Conservation (phyloP, 139 green algal species). For the Axilococcus clingmanii region DNA sequence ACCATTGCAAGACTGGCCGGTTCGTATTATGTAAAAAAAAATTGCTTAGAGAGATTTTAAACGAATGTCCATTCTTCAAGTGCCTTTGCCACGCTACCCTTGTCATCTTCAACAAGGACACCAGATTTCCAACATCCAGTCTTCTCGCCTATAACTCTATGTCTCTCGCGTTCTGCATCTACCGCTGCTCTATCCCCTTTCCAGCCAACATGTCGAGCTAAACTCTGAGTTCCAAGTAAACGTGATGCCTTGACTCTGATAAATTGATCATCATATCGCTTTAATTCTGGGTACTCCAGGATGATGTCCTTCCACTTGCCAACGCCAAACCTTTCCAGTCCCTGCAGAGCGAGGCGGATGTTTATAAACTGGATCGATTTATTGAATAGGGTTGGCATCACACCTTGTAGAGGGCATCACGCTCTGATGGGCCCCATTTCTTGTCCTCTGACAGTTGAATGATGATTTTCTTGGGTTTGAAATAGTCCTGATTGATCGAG, state of each 20-base stretch:
- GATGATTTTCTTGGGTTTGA: conserved; percentile 55
- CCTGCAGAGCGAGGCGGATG: conserved; percentile 16
- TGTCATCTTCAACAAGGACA: conserved; percentile 61
- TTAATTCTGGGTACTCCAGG: conserved; percentile 18
- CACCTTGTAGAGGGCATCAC: conserved; percentile 46
- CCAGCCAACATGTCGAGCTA: conserved; percentile 55
- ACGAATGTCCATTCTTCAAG: conserved; percentile 12
- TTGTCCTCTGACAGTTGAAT: conserved; percentile 37
- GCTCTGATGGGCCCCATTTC: conserved; percentile 50
- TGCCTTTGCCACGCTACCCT: conserved; percentile 28
- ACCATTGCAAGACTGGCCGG: no score
- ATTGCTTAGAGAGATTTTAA: not conserved
- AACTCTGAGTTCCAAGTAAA: conserved; percentile 62
- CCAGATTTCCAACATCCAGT: conserved; percentile 71
- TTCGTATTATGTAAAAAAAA: not conserved
- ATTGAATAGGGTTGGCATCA: not conserved
- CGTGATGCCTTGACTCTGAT: conserved; percentile 51
- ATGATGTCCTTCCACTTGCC: conserved; percentile 61
- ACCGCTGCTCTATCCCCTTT: conserved; percentile 35
- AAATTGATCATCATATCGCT: conserved; percentile 27
- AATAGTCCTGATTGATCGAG: conserved; percentile 67
- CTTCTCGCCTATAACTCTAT: conserved; percentile 48
- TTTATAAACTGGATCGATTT: not conserved
- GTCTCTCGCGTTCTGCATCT: conserved; percentile 45
- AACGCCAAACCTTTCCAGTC: conserved; percentile 57